Percentiles rank a stretch among this genome's conserved stretches.
Conservation (phyloP, 805 yeast species). For the Kluyveromyces nonfermentans region DNA sequence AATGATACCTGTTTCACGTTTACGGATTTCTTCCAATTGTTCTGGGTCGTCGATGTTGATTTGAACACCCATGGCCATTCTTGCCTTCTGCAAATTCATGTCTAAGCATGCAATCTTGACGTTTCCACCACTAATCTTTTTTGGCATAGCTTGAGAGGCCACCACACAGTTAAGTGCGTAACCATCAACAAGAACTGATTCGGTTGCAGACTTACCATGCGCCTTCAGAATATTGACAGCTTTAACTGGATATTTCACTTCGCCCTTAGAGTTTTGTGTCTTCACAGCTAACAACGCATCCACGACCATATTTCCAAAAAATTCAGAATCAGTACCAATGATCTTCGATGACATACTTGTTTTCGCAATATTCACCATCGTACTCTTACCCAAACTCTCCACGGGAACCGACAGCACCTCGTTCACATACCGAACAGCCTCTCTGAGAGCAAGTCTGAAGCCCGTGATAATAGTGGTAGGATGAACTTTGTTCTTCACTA, state of each 20-base stretch:
- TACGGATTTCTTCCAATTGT: constrained; percentile 84
- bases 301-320: constrained; percentile 83
- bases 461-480: constrained; percentile 98
- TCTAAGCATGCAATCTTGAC: constrained; percentile 86
- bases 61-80: constrained; percentile 98
- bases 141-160: constrained; percentile 94
- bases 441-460: constrained; percentile 84
- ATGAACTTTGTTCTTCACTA: constrained; percentile 88
- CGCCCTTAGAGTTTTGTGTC: constrained; percentile 82
- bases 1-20: constrained; percentile 79
- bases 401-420: constrained; percentile 80
- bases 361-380: constrained; percentile 84
- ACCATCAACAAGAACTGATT: constrained; percentile 81
- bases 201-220: constrained; percentile 87
- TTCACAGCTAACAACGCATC: constrained; percentile 94
- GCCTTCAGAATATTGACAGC: constrained; percentile 95
- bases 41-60: constrained; percentile 96
- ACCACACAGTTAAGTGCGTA: constrained; percentile 95
- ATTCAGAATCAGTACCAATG: constrained; percentile 88
- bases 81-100: constrained; percentile 87
- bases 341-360: constrained; percentile 96
- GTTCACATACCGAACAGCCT: constrained; percentile 76
- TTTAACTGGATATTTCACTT: constrained; percentile 86
- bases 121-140: constrained; percentile 35
- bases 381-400: constrained; percentile 70